Evolutionary conservation across 306 rosid species (phyloP), one percentile per base, ranked within the genome.

Genomic region (Glycine latifolia): DNA sequence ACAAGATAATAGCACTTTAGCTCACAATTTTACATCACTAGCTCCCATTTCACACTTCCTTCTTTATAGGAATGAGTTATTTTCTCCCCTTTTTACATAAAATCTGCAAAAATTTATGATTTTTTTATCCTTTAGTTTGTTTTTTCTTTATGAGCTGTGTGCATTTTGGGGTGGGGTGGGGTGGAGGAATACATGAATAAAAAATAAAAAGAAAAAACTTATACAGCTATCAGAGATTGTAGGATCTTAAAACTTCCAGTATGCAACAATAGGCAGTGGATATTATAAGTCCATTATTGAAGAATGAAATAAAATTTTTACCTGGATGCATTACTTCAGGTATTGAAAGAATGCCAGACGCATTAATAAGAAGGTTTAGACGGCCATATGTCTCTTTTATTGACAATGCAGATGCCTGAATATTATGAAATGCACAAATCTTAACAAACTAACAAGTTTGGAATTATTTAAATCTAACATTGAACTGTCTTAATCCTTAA

Each of bases 321-420:
- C 99, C 99, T 85, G 99, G 98, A 76, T 93, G 96, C 56, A 95
- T 70, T 50, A 84, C 88, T 79, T 83, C 79, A 55, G 97, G 94
- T 71, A 95, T 86, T 65, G 97, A 93, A 77, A 95, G 97, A 91
- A 95, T 85, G 17, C 99, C 99, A 81, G 99, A 88, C 3, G 96
- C 94, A 87, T 95, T 95, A 59, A 95, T 86, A 8, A 95, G 96
- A 84, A 95, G 92, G 88, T 95, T 95, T 79, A 93, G 81, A 61
- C 85, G 90, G 46, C 99, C 99, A 76, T 88, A 91, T 77, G 76
- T 89, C 80, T 93, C 91, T 74, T 69, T 83, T 33, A 95, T 82
- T 20, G 92, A 90, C 84, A 80, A 87, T 17, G 97, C 94, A 68
- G 93, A 88, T 86, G 89, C 96, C 99, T 93, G 94, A 86, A 85